Conservation (phyloP, 2,329 filamentous ascomycete genomes). For the Ceratocystis lukuohia region DNA sequence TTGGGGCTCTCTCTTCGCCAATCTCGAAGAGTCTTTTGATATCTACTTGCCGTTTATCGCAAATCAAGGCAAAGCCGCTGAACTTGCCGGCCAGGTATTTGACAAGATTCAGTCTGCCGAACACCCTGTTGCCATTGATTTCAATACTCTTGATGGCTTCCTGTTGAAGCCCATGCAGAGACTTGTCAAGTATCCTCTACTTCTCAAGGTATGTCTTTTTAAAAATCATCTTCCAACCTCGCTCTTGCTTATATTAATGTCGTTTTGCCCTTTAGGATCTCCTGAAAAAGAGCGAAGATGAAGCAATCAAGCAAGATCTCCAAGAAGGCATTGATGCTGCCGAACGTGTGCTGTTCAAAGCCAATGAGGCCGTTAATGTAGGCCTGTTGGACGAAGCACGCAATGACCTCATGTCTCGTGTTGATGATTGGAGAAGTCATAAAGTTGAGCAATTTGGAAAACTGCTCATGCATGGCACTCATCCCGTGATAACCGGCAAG, state of each 20-base stretch:
- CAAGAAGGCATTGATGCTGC: conserved; percentile 65
- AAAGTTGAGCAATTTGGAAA: conserved; percentile 83
- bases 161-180: conserved; percentile 93
- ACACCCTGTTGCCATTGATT: conserved; percentile 70
- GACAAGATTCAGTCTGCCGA: conserved; percentile 69
- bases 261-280: conserved; percentile 48
- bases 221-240: background rate
- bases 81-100: conserved; percentile 71
- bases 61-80: conserved; percentile 83
- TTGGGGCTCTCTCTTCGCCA: conserved; percentile 85
- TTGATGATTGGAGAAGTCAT: conserved; percentile 96
- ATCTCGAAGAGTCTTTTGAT: conserved; percentile 74
- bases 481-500: conserved; percentile 79
- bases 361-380: conserved; percentile 81
- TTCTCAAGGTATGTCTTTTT: conserved; percentile 54
- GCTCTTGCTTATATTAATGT: conserved; percentile 23
- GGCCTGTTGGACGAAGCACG: conserved; percentile 75
- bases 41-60: conserved; percentile 97
- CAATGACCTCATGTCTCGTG: conserved; percentile 63
- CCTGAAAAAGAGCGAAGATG: conserved; percentile 68
- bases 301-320: conserved; percentile 58
- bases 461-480: conserved; percentile 74
- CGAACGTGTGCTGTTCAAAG: conserved; percentile 66
- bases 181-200: conserved; percentile 81
- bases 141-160: conserved; percentile 80